Evolutionary conservation across 192 early-diverging fungal species (phyloP).

Genomic region (Gigaspora rosea): DNA sequence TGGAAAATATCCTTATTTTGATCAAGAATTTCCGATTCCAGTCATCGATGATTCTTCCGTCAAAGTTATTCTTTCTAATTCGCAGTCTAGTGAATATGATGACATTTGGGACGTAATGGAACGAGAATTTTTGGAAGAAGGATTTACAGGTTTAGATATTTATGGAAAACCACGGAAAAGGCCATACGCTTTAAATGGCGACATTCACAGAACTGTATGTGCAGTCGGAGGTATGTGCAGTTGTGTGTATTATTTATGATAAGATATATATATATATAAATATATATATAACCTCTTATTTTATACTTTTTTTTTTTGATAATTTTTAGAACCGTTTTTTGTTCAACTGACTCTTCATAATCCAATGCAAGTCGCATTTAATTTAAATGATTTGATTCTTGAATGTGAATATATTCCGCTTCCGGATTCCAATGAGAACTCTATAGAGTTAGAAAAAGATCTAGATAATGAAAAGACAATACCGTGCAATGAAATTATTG

Average conservation of each 20-base stretch:
- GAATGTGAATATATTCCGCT: slow-evolving; percentile 53
- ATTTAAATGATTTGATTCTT: slow-evolving; percentile 63
- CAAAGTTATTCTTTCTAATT: slow-evolving; percentile 63
- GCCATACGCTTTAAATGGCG: slow-evolving; percentile 37
- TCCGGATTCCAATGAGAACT: slow-evolving; percentile 30
- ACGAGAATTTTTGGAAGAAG: slow-evolving; percentile 59
- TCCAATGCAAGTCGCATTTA: slow-evolving; percentile 71
- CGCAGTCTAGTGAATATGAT: slow-evolving; percentile 57
- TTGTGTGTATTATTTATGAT: slow-evolving; percentile 59
- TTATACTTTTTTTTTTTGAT: slow-evolving; percentile 11
- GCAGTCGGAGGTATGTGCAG: slow-evolving; percentile 79
- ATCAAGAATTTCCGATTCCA: slow-evolving; percentile 62
- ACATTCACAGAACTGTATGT: slow-evolving; percentile 59
- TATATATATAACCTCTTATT: background rate
- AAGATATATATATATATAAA: background rate
- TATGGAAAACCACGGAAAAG: slow-evolving; percentile 34
- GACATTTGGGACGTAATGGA: slow-evolving; percentile 75
- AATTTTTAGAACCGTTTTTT: slow-evolving; percentile 63
- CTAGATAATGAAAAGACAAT: slow-evolving; percentile 40
- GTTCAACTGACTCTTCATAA: slow-evolving; percentile 67
- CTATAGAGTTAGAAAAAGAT: slow-evolving; percentile 35
- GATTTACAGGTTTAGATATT: slow-evolving; percentile 37
- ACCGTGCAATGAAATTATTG: slow-evolving; percentile 24
- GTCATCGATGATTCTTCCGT: slow-evolving; percentile 56
- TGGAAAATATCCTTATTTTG: slow-evolving; percentile 49